Evolutionary conservation across 352 stramenopile species (phyloP), one percentile per base, ranked within the genome.

Genomic region (Achlya hypogyna): DNA sequence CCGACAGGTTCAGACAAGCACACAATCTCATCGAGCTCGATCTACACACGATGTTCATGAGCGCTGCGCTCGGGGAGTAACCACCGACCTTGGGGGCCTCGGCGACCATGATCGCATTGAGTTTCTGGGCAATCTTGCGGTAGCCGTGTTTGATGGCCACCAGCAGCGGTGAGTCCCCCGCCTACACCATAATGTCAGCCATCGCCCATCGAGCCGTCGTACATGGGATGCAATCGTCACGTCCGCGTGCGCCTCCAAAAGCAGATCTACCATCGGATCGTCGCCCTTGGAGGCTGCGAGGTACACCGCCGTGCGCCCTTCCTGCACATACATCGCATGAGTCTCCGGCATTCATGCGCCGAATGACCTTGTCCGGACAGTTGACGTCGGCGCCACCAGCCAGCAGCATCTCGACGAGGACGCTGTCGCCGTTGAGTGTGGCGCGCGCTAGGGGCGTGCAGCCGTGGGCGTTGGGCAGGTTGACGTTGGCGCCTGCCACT

Each of bases 141-240:
- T 56, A 56, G 31, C 49, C 49, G 25, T 35, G 49, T 20, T 56
- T 56, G 25, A 56, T 56, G 49, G 49, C 49, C 10, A 56, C 49
- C 6, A 22, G 25, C 25, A 56, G n/a, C 1, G 49, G 49, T 20
- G 49, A 38, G 12, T 56, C 49, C 12, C 49, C 14, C 8, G 49
- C 25, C 49, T 56, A 56, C 8, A 38, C 18, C 49, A 20, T 9
- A 35, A 10, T 3, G 14, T 56, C 25, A 49, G 22, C 42, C 42
- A 20, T 20, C 2, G 49, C 14, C 20, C 1, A 22, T 56, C 8
- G 49, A 12, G 31, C 31, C 49, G 8, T 56, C 49, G 38, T 56
- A 56, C 49, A 10, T 56, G 16, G 31, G 14, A 27, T 20, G 14
- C 49, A 16, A 56, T 56, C 6, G 25, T 56, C 49, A 35, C 49